A percentile compares a stretch with the other conserved stretches of the same genome.
Evolutionary conservation across 176 grass and related monocot genomes (phyloP).

Genomic region (Oryza nivara): DNA sequence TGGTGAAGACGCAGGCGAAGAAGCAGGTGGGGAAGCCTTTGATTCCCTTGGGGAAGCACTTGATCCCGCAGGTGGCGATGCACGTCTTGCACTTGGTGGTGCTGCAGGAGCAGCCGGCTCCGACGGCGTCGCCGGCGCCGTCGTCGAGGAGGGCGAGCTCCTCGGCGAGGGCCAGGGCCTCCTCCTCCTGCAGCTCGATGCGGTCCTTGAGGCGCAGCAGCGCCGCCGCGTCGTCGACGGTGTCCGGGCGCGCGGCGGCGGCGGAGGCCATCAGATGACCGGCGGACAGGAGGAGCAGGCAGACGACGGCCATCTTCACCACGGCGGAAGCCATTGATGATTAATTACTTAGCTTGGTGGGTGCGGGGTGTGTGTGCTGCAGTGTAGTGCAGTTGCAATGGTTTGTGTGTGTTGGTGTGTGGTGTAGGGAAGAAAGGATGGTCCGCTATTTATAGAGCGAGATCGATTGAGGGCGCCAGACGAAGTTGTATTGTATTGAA

Average conservation of each 20-base stretch:
- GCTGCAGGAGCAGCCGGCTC: background rate
- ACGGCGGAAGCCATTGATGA: background rate
- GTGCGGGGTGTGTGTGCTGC: no score
- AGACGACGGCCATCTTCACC: background rate
- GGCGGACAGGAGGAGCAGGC: background rate
- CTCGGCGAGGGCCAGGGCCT: background rate
- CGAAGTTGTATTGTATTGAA: no score
- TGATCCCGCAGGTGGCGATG: background rate
- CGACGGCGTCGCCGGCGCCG: background rate
- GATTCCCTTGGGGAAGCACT: background rate
- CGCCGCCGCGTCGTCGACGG: background rate
- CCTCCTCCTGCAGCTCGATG: background rate
- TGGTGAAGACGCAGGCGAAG: background rate
- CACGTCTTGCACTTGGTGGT: background rate
- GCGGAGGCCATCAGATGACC: background rate
- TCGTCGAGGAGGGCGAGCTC: constrained; percentile 2
- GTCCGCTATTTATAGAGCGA: no score
- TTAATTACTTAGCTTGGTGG: no score
- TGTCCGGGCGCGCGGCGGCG: background rate
- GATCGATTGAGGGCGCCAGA: no score
- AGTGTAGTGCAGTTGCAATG: no score
- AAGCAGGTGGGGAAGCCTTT: background rate
- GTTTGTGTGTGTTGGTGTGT: no score
- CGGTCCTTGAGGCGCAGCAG: background rate
- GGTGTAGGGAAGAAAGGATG: no score